Conservation (phyloP, 1,139 yeast species). For the Candida sp. region DNA sequence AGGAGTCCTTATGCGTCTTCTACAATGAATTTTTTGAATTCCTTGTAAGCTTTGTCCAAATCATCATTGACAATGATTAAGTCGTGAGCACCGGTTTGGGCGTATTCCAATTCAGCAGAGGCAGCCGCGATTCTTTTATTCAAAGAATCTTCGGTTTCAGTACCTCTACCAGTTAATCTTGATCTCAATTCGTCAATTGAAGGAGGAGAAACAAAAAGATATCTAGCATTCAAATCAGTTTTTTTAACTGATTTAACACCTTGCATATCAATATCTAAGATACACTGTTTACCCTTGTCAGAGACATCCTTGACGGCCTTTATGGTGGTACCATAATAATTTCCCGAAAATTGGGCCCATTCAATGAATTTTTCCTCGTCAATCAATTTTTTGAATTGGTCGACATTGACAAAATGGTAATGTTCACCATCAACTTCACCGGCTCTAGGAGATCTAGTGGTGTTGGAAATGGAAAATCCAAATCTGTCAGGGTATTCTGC, state of each 20-base stretch:
- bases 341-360: constrained; percentile 98
- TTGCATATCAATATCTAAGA: constrained; percentile 97
- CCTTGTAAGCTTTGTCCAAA: constrained; percentile 80
- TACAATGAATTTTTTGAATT: constrained; percentile 74
- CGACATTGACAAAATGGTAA: constrained; percentile 81
- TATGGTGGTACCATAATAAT: constrained; percentile 92
- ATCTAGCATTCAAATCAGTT: constrained; percentile 80
- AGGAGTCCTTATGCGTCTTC: constrained; percentile 14
- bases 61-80: constrained; percentile 86
- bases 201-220: constrained; percentile 89
- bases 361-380: constrained; percentile 79
- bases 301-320: constrained; percentile 80
- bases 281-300: constrained; percentile 65
- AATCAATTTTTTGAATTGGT: constrained; percentile 73
- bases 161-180: constrained; percentile 86
- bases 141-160: constrained; percentile 85
- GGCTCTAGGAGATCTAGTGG: constrained; percentile 87
- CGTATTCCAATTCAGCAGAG: constrained; percentile 79
- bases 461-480: constrained; percentile 93
- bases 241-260: constrained; percentile 92
- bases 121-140: constrained; percentile 87
- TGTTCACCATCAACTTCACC: constrained; percentile 91
- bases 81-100: constrained; percentile 92
- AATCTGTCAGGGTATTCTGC: constrained; percentile 86
- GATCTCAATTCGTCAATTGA: constrained; percentile 69